A percentile compares a stretch with the other conserved stretches of the same genome.
These are phyloP conservation scores for Fusarium haematococcum DNA, from an alignment of 2,329 filamentous ascomycete genomes.

Conservation along the genomic window DNA sequence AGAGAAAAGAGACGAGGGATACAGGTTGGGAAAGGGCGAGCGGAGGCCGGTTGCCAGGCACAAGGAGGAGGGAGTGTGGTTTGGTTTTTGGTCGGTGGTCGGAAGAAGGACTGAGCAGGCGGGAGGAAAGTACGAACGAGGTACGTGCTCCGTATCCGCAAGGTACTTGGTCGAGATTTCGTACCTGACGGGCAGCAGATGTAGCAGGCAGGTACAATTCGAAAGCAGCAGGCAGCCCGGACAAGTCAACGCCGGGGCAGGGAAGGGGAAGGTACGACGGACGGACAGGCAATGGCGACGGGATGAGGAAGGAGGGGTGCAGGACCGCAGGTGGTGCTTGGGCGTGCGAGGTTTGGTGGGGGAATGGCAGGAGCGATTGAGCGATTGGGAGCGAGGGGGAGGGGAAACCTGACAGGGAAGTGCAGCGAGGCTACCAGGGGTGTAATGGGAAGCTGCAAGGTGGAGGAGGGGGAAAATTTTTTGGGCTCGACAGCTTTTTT, in stretches of 20 bases:
- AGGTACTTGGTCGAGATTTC: conserved; percentile 27
- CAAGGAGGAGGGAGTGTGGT: conserved; percentile 40
- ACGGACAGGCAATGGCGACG: conserved; percentile 27
- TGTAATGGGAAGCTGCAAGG: conserved; percentile 15
- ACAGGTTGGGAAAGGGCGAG: conserved; percentile 38
- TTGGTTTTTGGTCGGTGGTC: conserved; percentile 41
- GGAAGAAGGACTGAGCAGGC: conserved; percentile 23
- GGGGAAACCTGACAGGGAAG: conserved; percentile 36
- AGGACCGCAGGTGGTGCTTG: conserved; percentile 28
- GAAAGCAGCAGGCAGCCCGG: conserved; percentile 9
- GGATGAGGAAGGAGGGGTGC: conserved; percentile 40
- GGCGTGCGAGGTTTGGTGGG: conserved; percentile 41
- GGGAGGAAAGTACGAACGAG: conserved; percentile 37
- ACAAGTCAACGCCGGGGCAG: conserved; percentile 30
- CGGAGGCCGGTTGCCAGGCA: conserved; percentile 40
- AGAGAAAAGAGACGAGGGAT: conserved; percentile 43
- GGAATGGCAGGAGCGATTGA: conserved; percentile 42
- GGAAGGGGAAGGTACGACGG: conserved; percentile 35
- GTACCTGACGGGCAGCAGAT: conserved; percentile 29
- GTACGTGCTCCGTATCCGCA: conserved; percentile 31
- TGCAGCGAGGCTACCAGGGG: conserved; percentile 27
- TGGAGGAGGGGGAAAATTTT: conserved; percentile 36
- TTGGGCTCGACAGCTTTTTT: conserved; percentile 35
- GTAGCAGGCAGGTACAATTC: conserved; percentile 38
- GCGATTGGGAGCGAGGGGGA: conserved; percentile 38